These are phyloP conservation scores for Metarhizium humberi DNA, from an alignment of 2,329 filamentous ascomycete genomes.

Conservation along the genomic window DNA sequence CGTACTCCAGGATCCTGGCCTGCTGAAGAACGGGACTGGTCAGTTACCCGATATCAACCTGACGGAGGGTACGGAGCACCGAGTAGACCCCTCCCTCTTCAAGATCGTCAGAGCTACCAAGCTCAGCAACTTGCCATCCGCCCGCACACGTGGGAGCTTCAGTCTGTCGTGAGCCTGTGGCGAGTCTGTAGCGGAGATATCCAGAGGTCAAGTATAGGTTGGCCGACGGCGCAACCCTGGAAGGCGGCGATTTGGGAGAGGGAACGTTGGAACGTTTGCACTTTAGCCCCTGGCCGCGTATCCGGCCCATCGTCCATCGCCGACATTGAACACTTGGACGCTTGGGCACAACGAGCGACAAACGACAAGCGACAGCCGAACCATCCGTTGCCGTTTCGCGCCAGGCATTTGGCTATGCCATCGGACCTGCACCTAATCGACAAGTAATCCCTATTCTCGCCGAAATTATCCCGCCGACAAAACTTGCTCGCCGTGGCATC, in stretches of 20 bases:
- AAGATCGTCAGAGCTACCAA: background rate
- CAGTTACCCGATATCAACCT: too few species aligned
- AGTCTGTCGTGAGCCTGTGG: background rate
- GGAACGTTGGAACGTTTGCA: too few species aligned
- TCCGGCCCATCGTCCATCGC: too few species aligned
- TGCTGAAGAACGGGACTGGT: background rate
- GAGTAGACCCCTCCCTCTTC: background rate
- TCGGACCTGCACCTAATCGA: background rate
- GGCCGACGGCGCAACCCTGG: too few species aligned
- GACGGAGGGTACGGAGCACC: background rate
- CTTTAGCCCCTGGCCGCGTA: too few species aligned
- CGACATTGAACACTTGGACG: too few species aligned
- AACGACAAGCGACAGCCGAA: background rate
- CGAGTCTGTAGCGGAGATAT: background rate
- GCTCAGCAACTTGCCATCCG: background rate
- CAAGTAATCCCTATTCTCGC: background rate
- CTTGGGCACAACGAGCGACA: background rate
- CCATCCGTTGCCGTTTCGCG: background rate
- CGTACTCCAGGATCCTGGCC: background rate
- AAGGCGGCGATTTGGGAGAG: too few species aligned
- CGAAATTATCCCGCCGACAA: background rate
- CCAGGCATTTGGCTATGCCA: background rate
- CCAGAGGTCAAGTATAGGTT: background rate
- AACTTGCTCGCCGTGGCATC: background rate
- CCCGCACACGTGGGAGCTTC: background rate